These are phyloP conservation scores for Lyophyllum shimeji DNA, from an alignment of 768 basidiomycete species.

Conservation along the genomic window DNA sequence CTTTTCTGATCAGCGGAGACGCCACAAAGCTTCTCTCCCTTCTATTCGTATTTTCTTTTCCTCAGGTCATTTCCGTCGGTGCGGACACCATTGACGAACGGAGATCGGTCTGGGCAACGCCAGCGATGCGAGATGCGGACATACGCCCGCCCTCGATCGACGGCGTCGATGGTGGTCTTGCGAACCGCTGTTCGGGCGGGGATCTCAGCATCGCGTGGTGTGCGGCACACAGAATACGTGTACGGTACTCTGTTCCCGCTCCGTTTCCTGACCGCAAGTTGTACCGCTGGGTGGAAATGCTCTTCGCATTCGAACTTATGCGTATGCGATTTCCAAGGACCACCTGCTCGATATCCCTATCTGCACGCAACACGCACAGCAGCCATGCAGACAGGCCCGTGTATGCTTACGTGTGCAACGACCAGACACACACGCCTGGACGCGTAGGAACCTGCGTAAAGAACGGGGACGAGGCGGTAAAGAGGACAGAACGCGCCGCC, in stretches of 20 bases:
- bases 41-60: not conserved
- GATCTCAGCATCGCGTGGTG: not conserved
- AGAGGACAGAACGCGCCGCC: not conserved
- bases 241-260: not conserved
- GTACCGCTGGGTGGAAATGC: not conserved
- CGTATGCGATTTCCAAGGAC: not conserved
- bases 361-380: constrained; percentile 1
- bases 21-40: not conserved
- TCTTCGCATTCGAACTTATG: not conserved
- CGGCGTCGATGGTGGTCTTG: not conserved
- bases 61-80: not conserved
- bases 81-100: not conserved
- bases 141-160: not conserved
- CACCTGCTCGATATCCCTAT: not conserved
- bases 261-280: not conserved
- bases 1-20: constrained; percentile 13
- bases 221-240: not conserved
- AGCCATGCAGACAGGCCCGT: not conserved
- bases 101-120: not conserved
- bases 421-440: not conserved
- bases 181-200: not conserved
- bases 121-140: not conserved
- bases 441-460: not conserved
- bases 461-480: not conserved
- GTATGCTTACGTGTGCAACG: constrained; percentile 8